A percentile compares a stretch with the other conserved stretches of the same genome.
Evolutionary conservation across 345 rosid species (phyloP).

Genomic region (Euphorbia lathyris): DNA sequence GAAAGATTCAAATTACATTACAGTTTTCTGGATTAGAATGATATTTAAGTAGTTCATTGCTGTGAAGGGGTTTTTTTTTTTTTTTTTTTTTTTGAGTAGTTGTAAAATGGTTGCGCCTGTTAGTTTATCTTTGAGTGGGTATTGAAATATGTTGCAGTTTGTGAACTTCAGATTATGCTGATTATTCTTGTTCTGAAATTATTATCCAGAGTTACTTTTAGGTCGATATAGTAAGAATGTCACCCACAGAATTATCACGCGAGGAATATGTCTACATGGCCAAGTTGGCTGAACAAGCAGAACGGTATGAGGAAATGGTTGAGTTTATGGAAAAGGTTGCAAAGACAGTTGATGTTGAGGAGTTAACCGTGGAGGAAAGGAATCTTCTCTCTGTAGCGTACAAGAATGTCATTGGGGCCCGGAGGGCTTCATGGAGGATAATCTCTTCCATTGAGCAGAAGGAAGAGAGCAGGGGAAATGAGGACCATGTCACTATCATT

Average conservation of each 20-base stretch:
- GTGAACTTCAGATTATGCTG: neutral
- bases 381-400: constrained; percentile 95
- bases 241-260: constrained; percentile 61
- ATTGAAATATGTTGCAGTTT: neutral
- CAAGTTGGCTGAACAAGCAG: constrained; percentile 96
- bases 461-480: constrained; percentile 93
- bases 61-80: neutral
- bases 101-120: neutral
- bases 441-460: constrained; percentile 98
- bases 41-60: neutral
- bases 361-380: constrained; percentile 90
- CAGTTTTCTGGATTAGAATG: neutral
- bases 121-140: neutral
- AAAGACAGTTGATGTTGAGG: constrained; percentile 78
- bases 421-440: constrained; percentile 99
- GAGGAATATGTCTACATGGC: constrained; percentile 94
- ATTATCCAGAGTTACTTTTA: constrained; percentile 19
- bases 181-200: neutral
- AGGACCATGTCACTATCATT: constrained; percentile 65
- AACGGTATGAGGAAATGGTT: constrained; percentile 97
- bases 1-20: neutral
- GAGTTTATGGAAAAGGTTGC: constrained; percentile 97
- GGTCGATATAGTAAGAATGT: constrained; percentile 46
- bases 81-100: no score
- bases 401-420: constrained; percentile 97